Evolutionary conservation across 495 filamentous ascomycete genomes (phyloP), one percentile per base, ranked within the genome.

Genomic region (Thermochaetoides thermophila): DNA sequence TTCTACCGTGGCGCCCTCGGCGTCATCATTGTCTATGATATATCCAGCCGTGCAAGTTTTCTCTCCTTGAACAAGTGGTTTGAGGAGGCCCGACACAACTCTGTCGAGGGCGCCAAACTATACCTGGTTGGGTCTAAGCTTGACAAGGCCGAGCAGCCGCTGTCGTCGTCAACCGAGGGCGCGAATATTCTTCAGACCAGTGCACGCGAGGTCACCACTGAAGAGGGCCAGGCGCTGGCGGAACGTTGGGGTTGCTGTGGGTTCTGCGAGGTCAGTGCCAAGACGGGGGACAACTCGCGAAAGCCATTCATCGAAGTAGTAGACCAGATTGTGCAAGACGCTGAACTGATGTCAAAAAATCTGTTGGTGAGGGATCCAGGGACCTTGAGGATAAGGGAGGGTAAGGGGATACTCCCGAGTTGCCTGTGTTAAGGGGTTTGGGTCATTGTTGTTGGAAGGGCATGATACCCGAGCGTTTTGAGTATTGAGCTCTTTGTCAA

Each of bases 1-100:
- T 74, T 72, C 50, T 74, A 76, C 53, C 68, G 71, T 19, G 68
- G 68, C 29, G 68, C 70, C 3, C 69, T 74, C 37, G 71, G 58
- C 39, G 64, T 74, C 34, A 60, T 74, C 37, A 47, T 76, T 16
- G 67, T 73, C 26, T 76, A 74, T 49, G 71, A 74, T 42, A 64
- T 74, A 24, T 64, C 66, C 11, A 68, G 55, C 40, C 44, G 63
- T 21, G 64, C 69, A 25, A 64, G 56, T 37, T 75, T 74, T 38
- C 48, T 62, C 14, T 54, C 60, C 26, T 69, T 75, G 66, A 66
- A 68, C 29, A 54, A 60, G 28, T 75, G 71, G 71, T 71, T 70
- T 39, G 55, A 63, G n/a, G 71, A 75, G 36, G 69, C 62, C 5
- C 61, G 68, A 43, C 43, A 50, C 6, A 67, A 71, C 40, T 66